Evolutionary conservation across 371 early-diverging fungal genomes (phyloP).

Genomic region (Mucor irregularis): DNA sequence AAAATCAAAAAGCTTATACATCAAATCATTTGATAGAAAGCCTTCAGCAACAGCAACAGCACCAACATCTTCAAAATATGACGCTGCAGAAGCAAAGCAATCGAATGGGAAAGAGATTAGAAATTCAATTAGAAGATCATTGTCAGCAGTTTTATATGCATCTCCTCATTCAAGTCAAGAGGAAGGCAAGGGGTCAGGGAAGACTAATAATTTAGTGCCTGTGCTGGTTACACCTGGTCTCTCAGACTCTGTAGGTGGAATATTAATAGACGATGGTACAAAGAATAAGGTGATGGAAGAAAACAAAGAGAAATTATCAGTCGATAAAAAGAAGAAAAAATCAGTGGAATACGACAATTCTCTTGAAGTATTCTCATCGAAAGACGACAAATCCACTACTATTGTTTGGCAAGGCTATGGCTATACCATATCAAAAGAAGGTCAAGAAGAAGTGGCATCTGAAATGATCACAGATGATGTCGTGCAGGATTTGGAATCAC

Average conservation of each 20-base stretch:
- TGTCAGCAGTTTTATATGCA: slow-evolving; percentile 43
- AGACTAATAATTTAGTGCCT: slow-evolving; percentile 28
- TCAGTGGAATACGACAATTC: slow-evolving; percentile 43
- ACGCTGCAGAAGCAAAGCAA: slow-evolving; percentile 32
- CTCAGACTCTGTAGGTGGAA: slow-evolving; percentile 35
- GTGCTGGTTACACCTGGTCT: slow-evolving; percentile 37
- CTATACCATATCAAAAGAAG: slow-evolving; percentile 9
- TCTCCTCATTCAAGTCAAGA: slow-evolving; percentile 25
- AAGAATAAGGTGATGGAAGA: slow-evolving; percentile 3
- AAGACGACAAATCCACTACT: slow-evolving; percentile 1
- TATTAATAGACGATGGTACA: slow-evolving; percentile 24
- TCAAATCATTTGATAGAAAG: slow-evolving; percentile 36
- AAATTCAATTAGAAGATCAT: slow-evolving; percentile 35
- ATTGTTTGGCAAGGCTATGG: slow-evolving; percentile 49
- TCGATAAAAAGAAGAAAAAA: slow-evolving; percentile 16
- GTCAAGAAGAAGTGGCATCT: slow-evolving; percentile 5
- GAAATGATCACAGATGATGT: slow-evolving; percentile 2
- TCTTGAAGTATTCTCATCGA: slow-evolving; percentile 23
- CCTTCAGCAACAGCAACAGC: background rate
- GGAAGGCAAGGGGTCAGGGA: slow-evolving; percentile 1
- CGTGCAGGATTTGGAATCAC: background rate
- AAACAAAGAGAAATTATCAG: background rate
- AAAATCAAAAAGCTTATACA: slow-evolving; percentile 39
- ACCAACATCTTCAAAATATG: slow-evolving; percentile 14
- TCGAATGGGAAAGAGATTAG: slow-evolving; percentile 33